Conservation (phyloP, 2,329 filamentous ascomycete species). For the Myriosclerotinia curreyana region DNA sequence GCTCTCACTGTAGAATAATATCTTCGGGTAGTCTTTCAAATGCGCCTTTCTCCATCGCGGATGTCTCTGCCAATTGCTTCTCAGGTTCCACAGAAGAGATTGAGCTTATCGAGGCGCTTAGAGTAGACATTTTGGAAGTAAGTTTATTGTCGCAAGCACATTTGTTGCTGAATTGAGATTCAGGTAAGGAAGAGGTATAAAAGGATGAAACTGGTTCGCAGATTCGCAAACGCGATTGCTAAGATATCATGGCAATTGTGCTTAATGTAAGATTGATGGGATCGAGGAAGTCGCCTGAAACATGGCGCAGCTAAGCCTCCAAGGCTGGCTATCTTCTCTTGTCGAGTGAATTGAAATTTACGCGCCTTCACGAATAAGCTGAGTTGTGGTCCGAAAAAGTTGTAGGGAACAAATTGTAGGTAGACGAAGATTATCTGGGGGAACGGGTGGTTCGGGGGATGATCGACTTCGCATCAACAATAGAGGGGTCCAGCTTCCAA, state of each 20-base stretch:
- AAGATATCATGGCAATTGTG: background rate
- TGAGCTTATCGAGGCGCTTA: slow-evolving; percentile 17
- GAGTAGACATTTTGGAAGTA: background rate
- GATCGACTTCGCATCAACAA: slow-evolving; percentile 16
- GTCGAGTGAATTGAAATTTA: background rate
- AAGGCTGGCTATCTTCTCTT: background rate
- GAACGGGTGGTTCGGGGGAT: background rate
- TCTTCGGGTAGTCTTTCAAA: slow-evolving; percentile 63
- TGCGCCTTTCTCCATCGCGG: slow-evolving; percentile 24
- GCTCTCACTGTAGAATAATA: slow-evolving; percentile 64
- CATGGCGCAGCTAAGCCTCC: slow-evolving; percentile 15
- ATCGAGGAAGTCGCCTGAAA: background rate
- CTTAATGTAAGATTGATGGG: slow-evolving; percentile 9
- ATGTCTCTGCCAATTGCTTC: slow-evolving; percentile 8
- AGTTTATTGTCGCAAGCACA: background rate
- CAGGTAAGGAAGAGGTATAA: background rate
- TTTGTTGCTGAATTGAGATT: slow-evolving; percentile 4
- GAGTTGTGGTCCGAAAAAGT: background rate
- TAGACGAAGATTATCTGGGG: slow-evolving; percentile 8
- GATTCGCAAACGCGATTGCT: background rate
- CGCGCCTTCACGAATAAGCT: background rate
- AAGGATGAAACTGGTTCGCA: slow-evolving; percentile 4
- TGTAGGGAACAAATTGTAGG: slow-evolving; percentile 2
- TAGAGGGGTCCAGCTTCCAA: slow-evolving; percentile 15
- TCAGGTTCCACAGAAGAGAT: slow-evolving; percentile 6